Evolutionary conservation across 1,284 basidiomycete genomes (phyloP), one percentile per base, ranked within the genome.

Genomic region (Ganoderma meredithae): DNA sequence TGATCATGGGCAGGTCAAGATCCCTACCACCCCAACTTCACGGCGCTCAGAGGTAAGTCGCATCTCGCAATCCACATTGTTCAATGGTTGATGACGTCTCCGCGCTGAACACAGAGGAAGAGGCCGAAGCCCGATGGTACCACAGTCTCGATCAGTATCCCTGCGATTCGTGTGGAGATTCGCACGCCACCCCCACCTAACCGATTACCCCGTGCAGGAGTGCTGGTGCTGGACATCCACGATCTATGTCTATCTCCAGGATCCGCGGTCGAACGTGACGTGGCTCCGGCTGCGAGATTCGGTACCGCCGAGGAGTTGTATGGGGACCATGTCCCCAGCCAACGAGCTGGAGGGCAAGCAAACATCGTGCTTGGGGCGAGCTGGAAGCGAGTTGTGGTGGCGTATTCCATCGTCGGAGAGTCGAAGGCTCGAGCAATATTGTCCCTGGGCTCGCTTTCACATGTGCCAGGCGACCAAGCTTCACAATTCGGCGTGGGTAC

Each of bases 171-270:
- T 41, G 62, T 90, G 41, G 84, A 93, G 75, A 70, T 89, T 60
- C 85, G 90, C 65, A 87, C 85, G 69, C 85, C 88, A 15, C 81
- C 89, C 62, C 86, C 85, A 19, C 75, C 79, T 36, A 72, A 74
- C 1, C 73, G 71, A 40, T 55, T 73, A 15, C 80, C 81, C 22
- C 86, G 91, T 17, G 92, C 92, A n/a, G 92, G 93, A 9, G 84
- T 86, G 22, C 63, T 93, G 4, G 77, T 92, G 7, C n/a, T 92
- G 41, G 92, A 94, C 75, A 66, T 93, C 0, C 87, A 90, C 74
- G 81, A 83, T 60, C 72, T 91, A n/a, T 76, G 73, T 9, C 64
- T 91, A 3, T 80, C 75, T 52, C 82, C 80, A 40, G 78, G 80
- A 17, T 73, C 76, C 7, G 66, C 73, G 12, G 67, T 77, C 15